phyloP scores from a whole-genome alignment of 768 basidiomycete species.

The Rhodosporidiobolus odoratus region DNA sequence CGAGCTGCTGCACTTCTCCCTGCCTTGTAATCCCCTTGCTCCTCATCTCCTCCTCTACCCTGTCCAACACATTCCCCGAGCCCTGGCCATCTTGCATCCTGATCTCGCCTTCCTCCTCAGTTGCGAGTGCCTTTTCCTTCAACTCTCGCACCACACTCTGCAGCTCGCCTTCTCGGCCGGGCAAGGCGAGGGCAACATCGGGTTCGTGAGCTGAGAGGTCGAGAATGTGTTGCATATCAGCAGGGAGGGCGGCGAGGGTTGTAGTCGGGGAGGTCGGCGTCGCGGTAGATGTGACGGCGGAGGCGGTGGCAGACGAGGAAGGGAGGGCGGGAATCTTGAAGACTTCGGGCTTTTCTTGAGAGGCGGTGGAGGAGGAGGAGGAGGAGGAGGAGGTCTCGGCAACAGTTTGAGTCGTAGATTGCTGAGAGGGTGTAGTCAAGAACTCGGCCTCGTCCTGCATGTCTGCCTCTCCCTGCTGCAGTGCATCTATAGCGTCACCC shows the following conservation, averaged over 20 bases:
- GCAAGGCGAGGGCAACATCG: constrained; percentile 16
- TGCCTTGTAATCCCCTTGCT: constrained; percentile 16
- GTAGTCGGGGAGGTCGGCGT: constrained; percentile 3
- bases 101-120: neutral
- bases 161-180: neutral
- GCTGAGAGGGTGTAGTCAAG: too few relatives aligned
- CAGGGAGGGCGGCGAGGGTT: constrained; percentile 23
- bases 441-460: too few relatives aligned
- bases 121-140: constrained; percentile 13
- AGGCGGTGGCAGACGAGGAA: neutral
- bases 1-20: neutral
- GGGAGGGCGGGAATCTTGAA: constrained; percentile 36
- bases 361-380: neutral
- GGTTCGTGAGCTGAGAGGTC: constrained; percentile 28
- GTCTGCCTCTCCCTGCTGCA: too few relatives aligned
- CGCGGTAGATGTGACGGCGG: neutral
- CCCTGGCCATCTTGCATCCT: neutral
- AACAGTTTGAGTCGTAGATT: too few relatives aligned
- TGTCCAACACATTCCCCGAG: neutral
- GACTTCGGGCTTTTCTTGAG: too few relatives aligned
- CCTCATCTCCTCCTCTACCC: constrained; percentile 31
- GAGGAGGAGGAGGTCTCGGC: neutral
- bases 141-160: constrained; percentile 25
- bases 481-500: too few relatives aligned
- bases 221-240: constrained; percentile 38